Conservation (phyloP, 2,329 filamentous ascomycete genomes). For the Calcarisporium arbuscula region DNA sequence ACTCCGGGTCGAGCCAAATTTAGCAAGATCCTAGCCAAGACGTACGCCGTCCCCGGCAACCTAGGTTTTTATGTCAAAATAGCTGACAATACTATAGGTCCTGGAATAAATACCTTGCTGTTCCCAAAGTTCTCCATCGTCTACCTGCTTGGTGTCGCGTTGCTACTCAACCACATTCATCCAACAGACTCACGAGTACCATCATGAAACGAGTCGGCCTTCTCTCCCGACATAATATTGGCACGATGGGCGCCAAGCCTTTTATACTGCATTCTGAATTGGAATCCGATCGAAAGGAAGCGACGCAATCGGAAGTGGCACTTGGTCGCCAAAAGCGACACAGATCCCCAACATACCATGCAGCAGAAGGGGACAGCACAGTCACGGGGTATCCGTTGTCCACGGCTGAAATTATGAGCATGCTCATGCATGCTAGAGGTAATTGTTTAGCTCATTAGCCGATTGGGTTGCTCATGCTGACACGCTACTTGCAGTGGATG, state of each 20-base stretch:
- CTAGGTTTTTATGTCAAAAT: too few species aligned
- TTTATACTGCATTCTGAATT: background rate
- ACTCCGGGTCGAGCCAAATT: too few species aligned
- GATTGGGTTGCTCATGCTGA: constrained; percentile 12
- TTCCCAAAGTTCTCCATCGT: constrained; percentile 13
- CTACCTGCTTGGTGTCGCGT: constrained; percentile 26
- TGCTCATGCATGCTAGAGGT: constrained; percentile 24
- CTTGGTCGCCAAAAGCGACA: constrained; percentile 5
- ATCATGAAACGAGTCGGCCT: constrained; percentile 27
- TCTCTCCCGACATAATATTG: constrained; percentile 1
- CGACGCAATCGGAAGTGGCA: background rate
- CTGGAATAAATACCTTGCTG: constrained; percentile 15
- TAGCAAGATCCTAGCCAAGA: too few species aligned
- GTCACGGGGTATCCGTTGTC: constrained; percentile 8
- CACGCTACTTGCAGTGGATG: constrained; percentile 14
- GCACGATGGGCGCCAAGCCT: background rate
- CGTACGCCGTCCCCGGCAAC: too few species aligned
- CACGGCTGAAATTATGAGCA: constrained; percentile 8
- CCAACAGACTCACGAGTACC: constrained; percentile 15
- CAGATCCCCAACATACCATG: constrained; percentile 8
- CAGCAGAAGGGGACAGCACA: constrained; percentile 3
- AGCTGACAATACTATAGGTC: constrained; percentile 9
- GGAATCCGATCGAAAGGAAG: background rate
- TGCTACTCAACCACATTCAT: constrained; percentile 16
- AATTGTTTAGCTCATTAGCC: constrained; percentile 8